phyloP scores from a whole-genome alignment of 1,139 yeast genomes.

The Arxiozyma slooffiae region DNA sequence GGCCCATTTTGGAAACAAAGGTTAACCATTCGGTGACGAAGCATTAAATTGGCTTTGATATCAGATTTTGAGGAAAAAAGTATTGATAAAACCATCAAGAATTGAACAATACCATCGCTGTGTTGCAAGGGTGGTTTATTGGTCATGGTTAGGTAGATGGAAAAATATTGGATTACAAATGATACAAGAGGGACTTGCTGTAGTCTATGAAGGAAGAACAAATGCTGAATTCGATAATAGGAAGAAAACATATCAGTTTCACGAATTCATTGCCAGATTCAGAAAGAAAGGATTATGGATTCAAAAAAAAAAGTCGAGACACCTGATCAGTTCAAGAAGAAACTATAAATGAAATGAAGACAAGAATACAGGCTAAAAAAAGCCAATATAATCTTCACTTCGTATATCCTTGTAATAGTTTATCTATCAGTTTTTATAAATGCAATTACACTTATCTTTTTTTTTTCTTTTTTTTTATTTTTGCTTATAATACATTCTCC shows the following conservation, averaged over 20 bases:
- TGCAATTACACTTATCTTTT: not conserved
- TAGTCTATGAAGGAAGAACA: conserved; percentile 72
- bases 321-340: conserved; percentile 72
- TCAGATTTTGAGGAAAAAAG: conserved; percentile 53
- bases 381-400: not conserved
- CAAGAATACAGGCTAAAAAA: too few species aligned
- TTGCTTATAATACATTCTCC: too few species aligned
- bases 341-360: not conserved
- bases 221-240: conserved; percentile 83
- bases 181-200: conserved; percentile 73
- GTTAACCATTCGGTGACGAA: conserved; percentile 82
- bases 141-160: conserved; percentile 51
- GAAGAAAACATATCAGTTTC: conserved; percentile 46
- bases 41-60: conserved; percentile 67
- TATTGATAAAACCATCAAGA: conserved; percentile 66
- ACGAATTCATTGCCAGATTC: conserved; percentile 53
- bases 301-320: conserved; percentile 45
- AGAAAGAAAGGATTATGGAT: conserved; percentile 66
- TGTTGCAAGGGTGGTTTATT: conserved; percentile 70
- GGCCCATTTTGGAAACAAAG: conserved; percentile 88
- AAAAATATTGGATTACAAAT: conserved; percentile 80
- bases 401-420: too few species aligned
- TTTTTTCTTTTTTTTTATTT: too few species aligned
- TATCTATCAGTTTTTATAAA: too few species aligned
- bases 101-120: conserved; percentile 85